These are phyloP conservation scores for Teunomyces gatunensis DNA, from an alignment of 805 yeast genomes.

Conservation along the genomic window DNA sequence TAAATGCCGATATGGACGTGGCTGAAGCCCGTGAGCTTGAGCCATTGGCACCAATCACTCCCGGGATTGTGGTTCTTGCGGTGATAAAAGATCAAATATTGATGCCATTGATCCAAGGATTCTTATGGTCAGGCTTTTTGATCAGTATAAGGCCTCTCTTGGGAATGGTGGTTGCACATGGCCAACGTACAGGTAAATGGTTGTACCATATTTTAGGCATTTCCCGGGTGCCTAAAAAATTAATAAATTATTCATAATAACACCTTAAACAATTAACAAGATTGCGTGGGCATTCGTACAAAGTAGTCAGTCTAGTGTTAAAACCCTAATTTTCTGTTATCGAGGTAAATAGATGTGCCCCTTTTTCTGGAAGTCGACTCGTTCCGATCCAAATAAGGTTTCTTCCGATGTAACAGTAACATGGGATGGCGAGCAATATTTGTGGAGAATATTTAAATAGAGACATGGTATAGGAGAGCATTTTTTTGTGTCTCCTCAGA, in stretches of 20 bases:
- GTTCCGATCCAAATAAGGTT: neutral
- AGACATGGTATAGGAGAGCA: neutral
- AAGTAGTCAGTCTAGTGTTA: neutral
- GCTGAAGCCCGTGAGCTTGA: constrained; percentile 8
- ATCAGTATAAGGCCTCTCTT: constrained; percentile 38
- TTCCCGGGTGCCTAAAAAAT: neutral
- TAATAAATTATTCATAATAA: neutral
- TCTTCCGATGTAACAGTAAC: neutral
- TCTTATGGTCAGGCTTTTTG: constrained; percentile 43
- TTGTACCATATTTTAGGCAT: constrained; percentile 18
- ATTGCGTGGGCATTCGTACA: neutral
- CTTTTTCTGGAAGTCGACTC: neutral
- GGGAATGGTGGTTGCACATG: constrained; percentile 19
- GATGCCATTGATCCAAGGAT: constrained; percentile 55
- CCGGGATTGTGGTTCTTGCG: constrained; percentile 46
- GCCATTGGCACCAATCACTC: constrained; percentile 42
- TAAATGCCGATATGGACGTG: constrained; percentile 9
- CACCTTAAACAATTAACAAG: neutral
- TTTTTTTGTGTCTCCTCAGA: too few species aligned
- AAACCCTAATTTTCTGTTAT: neutral
- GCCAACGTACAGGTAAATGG: constrained; percentile 28
- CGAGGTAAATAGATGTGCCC: neutral
- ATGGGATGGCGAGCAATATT: neutral
- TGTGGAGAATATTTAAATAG: neutral
- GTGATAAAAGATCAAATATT: constrained; percentile 49